Conservation (phyloP, 2,329 filamentous ascomycete genomes). For the Colletotrichum acutatum region DNA sequence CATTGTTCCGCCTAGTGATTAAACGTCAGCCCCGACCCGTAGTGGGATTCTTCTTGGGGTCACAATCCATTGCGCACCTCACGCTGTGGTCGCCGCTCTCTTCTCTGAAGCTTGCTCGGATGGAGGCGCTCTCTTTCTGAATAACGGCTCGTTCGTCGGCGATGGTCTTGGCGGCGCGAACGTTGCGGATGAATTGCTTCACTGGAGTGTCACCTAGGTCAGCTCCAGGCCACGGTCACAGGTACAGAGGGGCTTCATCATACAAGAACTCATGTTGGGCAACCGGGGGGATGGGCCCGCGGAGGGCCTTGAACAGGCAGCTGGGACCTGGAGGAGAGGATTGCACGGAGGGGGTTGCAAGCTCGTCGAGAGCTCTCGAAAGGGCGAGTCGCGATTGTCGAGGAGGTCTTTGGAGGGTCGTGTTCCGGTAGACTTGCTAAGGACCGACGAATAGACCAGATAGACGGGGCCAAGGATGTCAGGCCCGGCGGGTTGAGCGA, state of each 20-base stretch:
- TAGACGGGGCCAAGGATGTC: constrained; percentile 27
- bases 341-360: neutral
- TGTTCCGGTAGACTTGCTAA: constrained; percentile 3
- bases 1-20: constrained; percentile 87
- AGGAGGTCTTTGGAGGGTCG: constrained; percentile 3
- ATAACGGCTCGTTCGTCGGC: constrained; percentile 98
- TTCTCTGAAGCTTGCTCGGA: constrained; percentile 96
- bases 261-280: constrained; percentile 54
- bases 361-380: constrained; percentile 26
- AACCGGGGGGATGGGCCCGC: constrained; percentile 26
- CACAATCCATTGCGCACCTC: constrained; percentile 69
- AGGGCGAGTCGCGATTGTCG: constrained; percentile 10
- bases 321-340: constrained; percentile 5
- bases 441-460: constrained; percentile 31
- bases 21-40: constrained; percentile 30
- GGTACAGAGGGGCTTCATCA: constrained; percentile 22
- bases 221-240: constrained; percentile 15
- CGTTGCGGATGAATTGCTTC: constrained; percentile 99
- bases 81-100: constrained; percentile 93
- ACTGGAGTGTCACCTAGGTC: constrained; percentile 64
- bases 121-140: constrained; percentile 98
- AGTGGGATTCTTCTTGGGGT: constrained; percentile 16
- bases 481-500: constrained; percentile 22
- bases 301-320: constrained; percentile 30
- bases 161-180: constrained; percentile 97